Base-by-base conservation (phyloP, 805 yeast species). In the Suhomyces xylopsoci region DNA sequence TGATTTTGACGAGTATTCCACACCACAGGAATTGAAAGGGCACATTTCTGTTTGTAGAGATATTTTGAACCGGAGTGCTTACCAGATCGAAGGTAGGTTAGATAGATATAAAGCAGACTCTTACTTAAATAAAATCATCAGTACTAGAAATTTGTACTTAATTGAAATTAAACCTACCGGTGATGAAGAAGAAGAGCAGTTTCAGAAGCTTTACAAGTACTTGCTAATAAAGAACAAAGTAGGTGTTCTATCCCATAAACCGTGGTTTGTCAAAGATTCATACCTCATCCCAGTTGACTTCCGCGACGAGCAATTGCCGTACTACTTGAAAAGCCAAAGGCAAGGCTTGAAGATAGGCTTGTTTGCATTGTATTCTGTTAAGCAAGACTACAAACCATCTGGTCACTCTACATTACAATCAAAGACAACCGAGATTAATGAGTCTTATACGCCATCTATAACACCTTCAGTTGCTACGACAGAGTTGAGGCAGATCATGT, bases 1-100 rank as follows among this genome's bases (percentile, higher is more conserved):
- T 5, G 61, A 62, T 36, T 47, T 54, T 50, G 57, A 51, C 58
- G 36, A 40, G 14, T 17, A 15, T 7, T 19, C 50, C 14, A 36
- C 36, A 14, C 30, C 26, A 20, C 26, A 24, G 26, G 47, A 45
- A 24, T 30, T 45, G 12, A 49, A 61, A 61, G 55, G 62, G 67
- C 62, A 50, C 64, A 56, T 58, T 58, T 62, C 62, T 43, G 57
- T 62, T 47, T 57, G 66, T 54, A 63, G 62, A 47, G 71, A 70
- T 42, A 61, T 79, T 4, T 65, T 69, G 51, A 51, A 55, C 32
- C 52, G 57, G 17, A 48, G 61, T 42, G 58, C 67, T 34, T 66
- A 84, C 57, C 70, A 70, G 28, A 68, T 88, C 45, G 85, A 82
- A 54, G 96, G 96, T 3, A 74, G 90, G 51, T 72, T 90, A 45